Evolutionary conservation across 2,329 filamentous ascomycete genomes (phyloP).

Genomic region (Parasarocladium wereldwijsianum): DNA sequence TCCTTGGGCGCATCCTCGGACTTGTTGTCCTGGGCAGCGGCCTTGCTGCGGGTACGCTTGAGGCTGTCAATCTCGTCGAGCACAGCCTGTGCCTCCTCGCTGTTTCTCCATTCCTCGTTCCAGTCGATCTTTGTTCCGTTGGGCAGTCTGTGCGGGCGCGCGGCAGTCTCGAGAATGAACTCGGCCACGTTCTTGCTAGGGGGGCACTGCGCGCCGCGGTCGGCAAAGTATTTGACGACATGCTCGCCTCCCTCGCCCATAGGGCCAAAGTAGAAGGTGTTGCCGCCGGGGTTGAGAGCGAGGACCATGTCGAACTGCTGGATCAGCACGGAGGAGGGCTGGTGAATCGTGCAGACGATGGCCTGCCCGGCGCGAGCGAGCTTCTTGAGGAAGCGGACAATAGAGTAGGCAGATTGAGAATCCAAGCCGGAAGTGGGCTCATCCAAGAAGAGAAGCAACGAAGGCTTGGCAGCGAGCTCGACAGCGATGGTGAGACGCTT

Average conservation of each 20-base stretch:
- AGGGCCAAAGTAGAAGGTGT: constrained; percentile 37
- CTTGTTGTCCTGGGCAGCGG: constrained; percentile 4
- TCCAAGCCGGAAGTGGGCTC: constrained; percentile 43
- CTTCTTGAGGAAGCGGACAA: constrained; percentile 42
- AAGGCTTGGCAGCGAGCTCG: constrained; percentile 38
- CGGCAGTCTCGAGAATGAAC: constrained; percentile 31
- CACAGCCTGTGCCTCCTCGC: constrained; percentile 42
- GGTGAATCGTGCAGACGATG: constrained; percentile 44
- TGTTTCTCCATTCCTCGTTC: constrained; percentile 61
- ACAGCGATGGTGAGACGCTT: constrained; percentile 39
- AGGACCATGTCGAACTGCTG: constrained; percentile 39
- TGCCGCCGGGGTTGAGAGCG: constrained; percentile 34
- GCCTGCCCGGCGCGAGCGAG: constrained; percentile 42
- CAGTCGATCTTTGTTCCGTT: constrained; percentile 41
- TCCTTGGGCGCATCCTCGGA: constrained; percentile 24
- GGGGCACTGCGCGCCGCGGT: constrained; percentile 51
- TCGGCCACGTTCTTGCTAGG: constrained; percentile 35
- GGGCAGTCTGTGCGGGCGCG: constrained; percentile 17
- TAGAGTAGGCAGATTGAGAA: constrained; percentile 40
- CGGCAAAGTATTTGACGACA: constrained; percentile 35
- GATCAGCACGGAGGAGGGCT: constrained; percentile 37
- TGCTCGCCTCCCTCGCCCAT: constrained; percentile 30
- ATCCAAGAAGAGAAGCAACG: constrained; percentile 45
- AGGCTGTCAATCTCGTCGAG: constrained; percentile 51
- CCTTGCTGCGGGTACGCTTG: constrained; percentile 18